These are phyloP conservation scores for Calocybe cyanea DNA, from an alignment of 768 basidiomycete species.

Conservation along the genomic window DNA sequence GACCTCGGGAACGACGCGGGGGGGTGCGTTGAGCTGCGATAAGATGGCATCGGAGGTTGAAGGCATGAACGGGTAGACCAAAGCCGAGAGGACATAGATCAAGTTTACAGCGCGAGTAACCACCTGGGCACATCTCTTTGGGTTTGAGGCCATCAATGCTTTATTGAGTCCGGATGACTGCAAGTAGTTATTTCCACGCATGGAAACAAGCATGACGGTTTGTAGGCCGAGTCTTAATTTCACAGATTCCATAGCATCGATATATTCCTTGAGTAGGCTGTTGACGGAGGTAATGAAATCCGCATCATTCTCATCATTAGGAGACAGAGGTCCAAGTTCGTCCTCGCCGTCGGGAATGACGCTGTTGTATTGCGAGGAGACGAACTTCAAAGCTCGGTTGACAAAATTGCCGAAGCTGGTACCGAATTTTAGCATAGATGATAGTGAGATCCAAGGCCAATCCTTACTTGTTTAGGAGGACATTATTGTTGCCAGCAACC, in stretches of 20 bases:
- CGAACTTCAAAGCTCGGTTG: slow-evolving; percentile 91
- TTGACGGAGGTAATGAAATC: slow-evolving; percentile 84
- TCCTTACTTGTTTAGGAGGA: slow-evolving; percentile 86
- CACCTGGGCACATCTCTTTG: slow-evolving; percentile 85
- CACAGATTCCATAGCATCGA: slow-evolving; percentile 85
- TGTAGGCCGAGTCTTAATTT: slow-evolving; percentile 87
- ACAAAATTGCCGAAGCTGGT: slow-evolving; percentile 94
- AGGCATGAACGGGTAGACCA: slow-evolving; percentile 97
- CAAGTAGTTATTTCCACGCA: slow-evolving; percentile 89
- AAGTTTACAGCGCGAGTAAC: slow-evolving; percentile 87
- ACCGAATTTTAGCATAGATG: background rate
- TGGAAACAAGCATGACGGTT: slow-evolving; percentile 86
- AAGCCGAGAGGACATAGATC: slow-evolving; percentile 83
- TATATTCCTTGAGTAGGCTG: slow-evolving; percentile 71
- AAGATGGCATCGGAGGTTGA: slow-evolving; percentile 79
- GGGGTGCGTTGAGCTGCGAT: slow-evolving; percentile 83
- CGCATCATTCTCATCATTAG: slow-evolving; percentile 60
- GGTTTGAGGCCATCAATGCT: slow-evolving; percentile 76
- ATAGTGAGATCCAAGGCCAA: background rate
- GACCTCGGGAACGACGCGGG: slow-evolving; percentile 69
- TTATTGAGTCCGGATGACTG: slow-evolving; percentile 91
- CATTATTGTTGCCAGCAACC: slow-evolving; percentile 91
- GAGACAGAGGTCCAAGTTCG: slow-evolving; percentile 62
- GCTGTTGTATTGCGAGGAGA: slow-evolving; percentile 77
- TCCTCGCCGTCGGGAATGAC: slow-evolving; percentile 79